Percentiles rank a stretch among this genome's conserved stretches.
Conservation (phyloP, 805 yeast genomes). For the Candida parachauliodes region DNA sequence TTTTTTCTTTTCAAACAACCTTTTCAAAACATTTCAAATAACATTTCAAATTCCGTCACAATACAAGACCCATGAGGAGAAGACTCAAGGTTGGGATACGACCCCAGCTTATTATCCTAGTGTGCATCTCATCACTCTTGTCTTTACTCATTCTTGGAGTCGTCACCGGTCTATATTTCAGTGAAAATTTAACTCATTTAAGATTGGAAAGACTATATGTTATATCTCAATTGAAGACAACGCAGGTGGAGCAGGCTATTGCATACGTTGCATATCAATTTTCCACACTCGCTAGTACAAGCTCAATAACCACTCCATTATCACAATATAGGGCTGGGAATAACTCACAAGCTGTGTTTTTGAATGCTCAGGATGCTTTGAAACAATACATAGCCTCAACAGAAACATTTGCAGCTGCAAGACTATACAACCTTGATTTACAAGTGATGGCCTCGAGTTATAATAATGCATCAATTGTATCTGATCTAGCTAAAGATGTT, state of each 20-base stretch:
- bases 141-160: slow-evolving; percentile 71
- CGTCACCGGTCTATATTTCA: slow-evolving; percentile 71
- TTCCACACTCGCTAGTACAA: slow-evolving; percentile 59
- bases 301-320: slow-evolving; percentile 57
- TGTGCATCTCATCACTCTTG: slow-evolving; percentile 62
- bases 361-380: slow-evolving; percentile 42
- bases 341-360: slow-evolving; percentile 41
- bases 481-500: slow-evolving; percentile 27
- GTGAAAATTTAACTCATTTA: slow-evolving; percentile 54
- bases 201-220: slow-evolving; percentile 71
- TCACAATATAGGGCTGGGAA: slow-evolving; percentile 71
- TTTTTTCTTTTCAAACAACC: too few species aligned
- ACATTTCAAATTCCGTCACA: slow-evolving; percentile 12
- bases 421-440: slow-evolving; percentile 62
- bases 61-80: too few species aligned
- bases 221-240: slow-evolving; percentile 75
- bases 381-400: slow-evolving; percentile 65
- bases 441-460: slow-evolving; percentile 39
- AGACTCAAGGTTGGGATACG: slow-evolving; percentile 60
- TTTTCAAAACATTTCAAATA: too few species aligned
- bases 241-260: slow-evolving; percentile 71
- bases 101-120: slow-evolving; percentile 71
- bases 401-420: slow-evolving; percentile 58
- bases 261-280: slow-evolving; percentile 65
- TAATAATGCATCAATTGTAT: slow-evolving; percentile 24